Conservation (phyloP, 2,329 filamentous ascomycete species). For the Zymoseptoria passerinii region DNA sequence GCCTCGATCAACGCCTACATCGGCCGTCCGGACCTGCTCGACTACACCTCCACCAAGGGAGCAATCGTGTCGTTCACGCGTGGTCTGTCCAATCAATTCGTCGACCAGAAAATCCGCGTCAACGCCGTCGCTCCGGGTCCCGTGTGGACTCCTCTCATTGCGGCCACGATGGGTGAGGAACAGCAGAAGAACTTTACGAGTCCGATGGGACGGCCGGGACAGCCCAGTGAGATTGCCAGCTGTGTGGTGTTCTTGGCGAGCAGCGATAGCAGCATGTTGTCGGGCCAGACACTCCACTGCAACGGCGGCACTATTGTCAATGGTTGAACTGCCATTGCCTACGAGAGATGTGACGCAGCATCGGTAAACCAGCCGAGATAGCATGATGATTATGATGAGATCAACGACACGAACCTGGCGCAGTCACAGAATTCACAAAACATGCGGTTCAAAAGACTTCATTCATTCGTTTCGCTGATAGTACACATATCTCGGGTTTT, state of each 20-base stretch:
- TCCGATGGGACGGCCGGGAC: slow-evolving; percentile 68
- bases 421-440: no score
- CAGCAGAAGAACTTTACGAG: slow-evolving; percentile 64
- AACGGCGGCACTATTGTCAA: slow-evolving; percentile 53
- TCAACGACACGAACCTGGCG: no score
- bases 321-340: slow-evolving; percentile 16
- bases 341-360: not conserved
- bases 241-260: slow-evolving; percentile 76
- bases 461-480: not conserved
- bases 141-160: slow-evolving; percentile 70
- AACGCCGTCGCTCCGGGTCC: slow-evolving; percentile 72
- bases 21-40: slow-evolving; percentile 68
- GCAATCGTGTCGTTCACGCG: slow-evolving; percentile 74
- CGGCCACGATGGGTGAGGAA: slow-evolving; percentile 60
- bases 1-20: slow-evolving; percentile 77
- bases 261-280: slow-evolving; percentile 63
- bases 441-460: not conserved
- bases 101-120: slow-evolving; percentile 63
- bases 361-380: not conserved
- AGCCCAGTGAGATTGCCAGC: slow-evolving; percentile 74
- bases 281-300: slow-evolving; percentile 61
- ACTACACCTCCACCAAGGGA: slow-evolving; percentile 74
- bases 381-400: not conserved
- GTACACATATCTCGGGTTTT: not conserved
- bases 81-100: slow-evolving; percentile 65